Conservation (phyloP, 148 eudicot genomes). For the Chenopodium suecicum region DNA sequence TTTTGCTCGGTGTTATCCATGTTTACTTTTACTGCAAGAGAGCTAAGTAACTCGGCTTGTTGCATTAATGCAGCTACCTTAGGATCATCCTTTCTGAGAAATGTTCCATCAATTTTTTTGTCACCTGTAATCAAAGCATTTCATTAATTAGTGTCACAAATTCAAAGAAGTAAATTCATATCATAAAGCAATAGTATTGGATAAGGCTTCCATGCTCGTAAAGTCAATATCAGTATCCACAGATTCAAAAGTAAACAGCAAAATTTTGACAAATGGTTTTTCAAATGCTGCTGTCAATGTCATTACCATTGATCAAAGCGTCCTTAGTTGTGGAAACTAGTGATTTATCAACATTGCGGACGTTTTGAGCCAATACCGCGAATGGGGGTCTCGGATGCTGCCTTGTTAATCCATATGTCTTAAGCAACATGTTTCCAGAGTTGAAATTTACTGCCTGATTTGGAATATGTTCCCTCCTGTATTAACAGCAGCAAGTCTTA, state of each 20-base stretch:
- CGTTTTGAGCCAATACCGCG: slow-evolving; percentile 60
- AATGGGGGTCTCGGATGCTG: slow-evolving; percentile 62
- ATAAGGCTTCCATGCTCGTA: slow-evolving; percentile 14
- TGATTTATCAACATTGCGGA: slow-evolving; percentile 26
- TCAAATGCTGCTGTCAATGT: slow-evolving; percentile 23
- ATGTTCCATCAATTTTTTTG: slow-evolving; percentile 58
- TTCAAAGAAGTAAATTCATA: slow-evolving; percentile 10
- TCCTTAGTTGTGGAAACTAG: slow-evolving; percentile 32
- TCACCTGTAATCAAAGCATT: slow-evolving; percentile 26
- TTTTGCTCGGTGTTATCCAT: slow-evolving; percentile 70
- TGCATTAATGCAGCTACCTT: slow-evolving; percentile 70
- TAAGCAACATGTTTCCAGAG: slow-evolving; percentile 29
- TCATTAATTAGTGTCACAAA: not conserved
- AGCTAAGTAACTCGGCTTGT: slow-evolving; percentile 90
- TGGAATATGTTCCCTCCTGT: slow-evolving; percentile 52
- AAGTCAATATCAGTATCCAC: slow-evolving; percentile 26
- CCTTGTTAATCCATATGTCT: slow-evolving; percentile 34
- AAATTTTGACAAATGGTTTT: slow-evolving; percentile 18
- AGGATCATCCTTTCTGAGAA: slow-evolving; percentile 81
- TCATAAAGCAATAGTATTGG: slow-evolving; percentile 15
- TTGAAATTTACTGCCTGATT: slow-evolving; percentile 10
- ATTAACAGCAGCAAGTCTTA: slow-evolving; percentile 15
- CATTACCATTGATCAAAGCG: slow-evolving; percentile 51
- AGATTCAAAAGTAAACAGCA: slow-evolving; percentile 32
- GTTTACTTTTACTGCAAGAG: slow-evolving; percentile 82